phyloP scores from a whole-genome alignment of 495 filamentous ascomycete species.

The Aspergillus saccharolyticus region DNA sequence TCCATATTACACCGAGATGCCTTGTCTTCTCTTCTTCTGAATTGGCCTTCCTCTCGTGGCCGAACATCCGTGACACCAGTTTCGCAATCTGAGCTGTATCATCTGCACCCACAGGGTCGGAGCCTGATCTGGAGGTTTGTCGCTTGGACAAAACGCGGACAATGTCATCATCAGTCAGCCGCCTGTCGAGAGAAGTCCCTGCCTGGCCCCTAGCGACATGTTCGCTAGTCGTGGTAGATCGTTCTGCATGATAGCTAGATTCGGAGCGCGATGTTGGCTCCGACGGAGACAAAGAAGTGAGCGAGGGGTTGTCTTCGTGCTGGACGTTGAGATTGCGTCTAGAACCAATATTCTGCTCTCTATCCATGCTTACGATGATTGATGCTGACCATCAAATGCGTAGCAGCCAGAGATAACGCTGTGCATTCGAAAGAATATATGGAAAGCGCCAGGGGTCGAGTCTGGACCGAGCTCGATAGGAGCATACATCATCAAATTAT shows the following conservation, averaged over 20 bases:
- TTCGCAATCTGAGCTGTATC: slow-evolving; percentile 53
- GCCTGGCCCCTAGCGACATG: neutral
- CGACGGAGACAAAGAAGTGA: neutral
- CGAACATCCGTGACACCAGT: slow-evolving; percentile 63
- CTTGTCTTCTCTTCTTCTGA: slow-evolving; percentile 63
- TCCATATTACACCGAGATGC: slow-evolving; percentile 56
- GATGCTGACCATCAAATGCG: neutral
- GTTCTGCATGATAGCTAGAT: slow-evolving; percentile 6
- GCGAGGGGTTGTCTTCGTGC: neutral
- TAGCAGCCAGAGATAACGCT: neutral
- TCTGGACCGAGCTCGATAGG: neutral
- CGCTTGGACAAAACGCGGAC: slow-evolving; percentile 47
- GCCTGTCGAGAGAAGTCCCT: slow-evolving; percentile 2
- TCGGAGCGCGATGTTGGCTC: neutral
- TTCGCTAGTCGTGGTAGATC: neutral
- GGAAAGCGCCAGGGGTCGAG: neutral
- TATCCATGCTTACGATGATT: neutral
- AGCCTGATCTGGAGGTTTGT: slow-evolving; percentile 34
- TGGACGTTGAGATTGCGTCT: neutral
- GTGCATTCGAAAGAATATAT: neutral
- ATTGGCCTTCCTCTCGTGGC: slow-evolving; percentile 50
- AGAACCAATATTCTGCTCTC: neutral
- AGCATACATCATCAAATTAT: neutral
- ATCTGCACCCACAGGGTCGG: slow-evolving; percentile 34
- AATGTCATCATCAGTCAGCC: slow-evolving; percentile 46